Base-by-base conservation (phyloP, 305 asterid genomes). In the Euphrasia arctica region DNA sequence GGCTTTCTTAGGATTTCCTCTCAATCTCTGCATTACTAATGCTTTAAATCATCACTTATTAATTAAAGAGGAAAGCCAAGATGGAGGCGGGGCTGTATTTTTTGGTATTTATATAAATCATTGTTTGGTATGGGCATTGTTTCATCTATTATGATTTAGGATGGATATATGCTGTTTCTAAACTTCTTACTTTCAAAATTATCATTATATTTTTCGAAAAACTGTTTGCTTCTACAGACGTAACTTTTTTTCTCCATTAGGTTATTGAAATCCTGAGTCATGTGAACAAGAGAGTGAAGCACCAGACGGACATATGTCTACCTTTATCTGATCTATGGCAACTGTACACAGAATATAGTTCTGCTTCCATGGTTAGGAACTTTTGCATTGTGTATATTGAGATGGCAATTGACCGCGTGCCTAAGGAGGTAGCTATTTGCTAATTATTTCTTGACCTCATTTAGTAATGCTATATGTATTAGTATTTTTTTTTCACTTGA, bases 201-300 rank as follows among this genome's bases (percentile, higher is more conserved):
- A 42, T 52, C 4, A 61, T 45, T 45, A n/a, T 63, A 52, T 48
- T 36, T 64, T 28, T 56, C 27, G 31, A 63, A 31, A 41, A 55
- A 67, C 8, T 69, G 58, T 65, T 56, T 14, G 64, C 49, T 72
- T 63, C 45, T 71, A 27, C 42, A 39, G 54, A 25, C 50, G 41
- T 72, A 65, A 69, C 52, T 73, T 59, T 54, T 78, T 36, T 18
- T 18, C 62, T 56, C 59, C 25, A 52, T 52, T 74, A 92, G 98
- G 98, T 92, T 72, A 80, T 92, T 61, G 98, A 92, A 80, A 80
- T 92, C 77, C 76, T 90, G 75, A 86, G 88, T 73, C 98, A 92
- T 52, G 95, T 90, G 68, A 92, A 92, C 89, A 87, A 87, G 83
- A 84, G 98, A 80, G 92, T 89, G 69, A 92, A 90, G 76, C 86